These are phyloP conservation scores for Aphanomyces stellatus DNA, from an alignment of 352 stramenopile genomes.

Conservation along the genomic window DNA sequence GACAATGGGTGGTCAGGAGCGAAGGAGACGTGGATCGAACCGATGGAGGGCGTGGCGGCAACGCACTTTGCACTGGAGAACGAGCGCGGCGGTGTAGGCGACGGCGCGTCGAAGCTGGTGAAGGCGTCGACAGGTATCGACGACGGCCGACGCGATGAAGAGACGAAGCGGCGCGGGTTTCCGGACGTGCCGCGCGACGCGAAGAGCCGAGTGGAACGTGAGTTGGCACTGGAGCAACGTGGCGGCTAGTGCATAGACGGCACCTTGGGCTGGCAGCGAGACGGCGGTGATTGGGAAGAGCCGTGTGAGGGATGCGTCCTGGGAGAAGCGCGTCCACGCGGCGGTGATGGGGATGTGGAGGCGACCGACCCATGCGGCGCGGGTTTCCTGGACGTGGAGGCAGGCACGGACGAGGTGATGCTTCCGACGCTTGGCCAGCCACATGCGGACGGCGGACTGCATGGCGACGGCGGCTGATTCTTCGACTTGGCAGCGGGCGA, in stretches of 20 bases:
- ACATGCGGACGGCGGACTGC: not conserved
- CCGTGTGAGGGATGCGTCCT: not conserved
- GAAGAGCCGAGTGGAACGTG: not conserved
- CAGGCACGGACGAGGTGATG: not conserved
- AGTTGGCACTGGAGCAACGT: constrained; percentile 8
- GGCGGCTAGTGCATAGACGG: not conserved
- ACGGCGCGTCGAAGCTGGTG: not conserved
- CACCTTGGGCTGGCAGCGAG: not conserved
- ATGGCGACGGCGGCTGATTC: constrained; percentile 1
- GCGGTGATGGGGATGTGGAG: not conserved
- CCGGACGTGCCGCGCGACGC: not conserved
- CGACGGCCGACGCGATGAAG: constrained; percentile 4
- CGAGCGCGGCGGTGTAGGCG: not conserved
- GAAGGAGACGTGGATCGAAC: not conserved
- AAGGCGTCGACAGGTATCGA: not conserved
- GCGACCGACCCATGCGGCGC: not conserved
- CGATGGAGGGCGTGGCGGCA: not conserved
- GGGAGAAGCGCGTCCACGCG: not conserved
- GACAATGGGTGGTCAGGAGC: not conserved
- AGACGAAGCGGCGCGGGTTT: not conserved
- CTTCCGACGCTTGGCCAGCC: not conserved
- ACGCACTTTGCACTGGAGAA: constrained; percentile 3
- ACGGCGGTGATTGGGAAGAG: not conserved
- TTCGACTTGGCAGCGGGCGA: not conserved
- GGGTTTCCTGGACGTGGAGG: not conserved